Conservation (phyloP, 345 rosid species). For the Euclidium syriacum region DNA sequence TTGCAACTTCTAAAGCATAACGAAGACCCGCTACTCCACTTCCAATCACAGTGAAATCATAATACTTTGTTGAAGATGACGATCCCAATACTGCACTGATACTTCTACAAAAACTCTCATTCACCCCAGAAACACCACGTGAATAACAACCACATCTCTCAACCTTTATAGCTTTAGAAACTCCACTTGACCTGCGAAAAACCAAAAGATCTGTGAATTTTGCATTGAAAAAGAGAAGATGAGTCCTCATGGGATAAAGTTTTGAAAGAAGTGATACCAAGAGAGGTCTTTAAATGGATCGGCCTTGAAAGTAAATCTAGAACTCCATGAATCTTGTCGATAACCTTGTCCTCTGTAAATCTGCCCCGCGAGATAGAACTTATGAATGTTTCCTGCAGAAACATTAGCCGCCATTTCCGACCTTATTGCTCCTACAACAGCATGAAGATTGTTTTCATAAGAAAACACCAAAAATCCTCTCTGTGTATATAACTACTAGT, state of each 20-base stretch:
- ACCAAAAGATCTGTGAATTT: neutral
- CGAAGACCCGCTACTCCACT: conserved; percentile 98
- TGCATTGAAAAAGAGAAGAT: neutral
- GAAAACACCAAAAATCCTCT: neutral
- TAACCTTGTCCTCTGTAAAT: conserved; percentile 32
- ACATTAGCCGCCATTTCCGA: conserved; percentile 48
- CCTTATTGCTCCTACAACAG: conserved; percentile 29
- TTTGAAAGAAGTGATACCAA: conserved; percentile 37
- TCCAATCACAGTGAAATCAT: conserved; percentile 88
- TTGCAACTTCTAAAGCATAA: conserved; percentile 91
- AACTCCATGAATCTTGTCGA: conserved; percentile 35
- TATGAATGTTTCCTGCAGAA: conserved; percentile 38
- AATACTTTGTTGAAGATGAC: conserved; percentile 57
- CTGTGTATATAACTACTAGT: neutral
- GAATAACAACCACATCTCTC: conserved; percentile 39
- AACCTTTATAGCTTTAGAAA: conserved; percentile 40
- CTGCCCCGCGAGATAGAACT: conserved; percentile 34
- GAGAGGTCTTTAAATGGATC: conserved; percentile 47
- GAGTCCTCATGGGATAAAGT: neutral
- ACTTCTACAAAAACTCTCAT: conserved; percentile 6
- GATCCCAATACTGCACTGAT: conserved; percentile 31
- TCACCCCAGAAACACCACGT: conserved; percentile 17
- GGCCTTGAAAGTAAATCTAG: conserved; percentile 36
- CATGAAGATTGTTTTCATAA: neutral
- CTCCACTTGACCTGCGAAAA: conserved; percentile 47